Percentiles rank a stretch among this genome's conserved stretches.
Conservation (phyloP, 768 basidiomycete genomes). For the Phanerochaete carnosa region DNA sequence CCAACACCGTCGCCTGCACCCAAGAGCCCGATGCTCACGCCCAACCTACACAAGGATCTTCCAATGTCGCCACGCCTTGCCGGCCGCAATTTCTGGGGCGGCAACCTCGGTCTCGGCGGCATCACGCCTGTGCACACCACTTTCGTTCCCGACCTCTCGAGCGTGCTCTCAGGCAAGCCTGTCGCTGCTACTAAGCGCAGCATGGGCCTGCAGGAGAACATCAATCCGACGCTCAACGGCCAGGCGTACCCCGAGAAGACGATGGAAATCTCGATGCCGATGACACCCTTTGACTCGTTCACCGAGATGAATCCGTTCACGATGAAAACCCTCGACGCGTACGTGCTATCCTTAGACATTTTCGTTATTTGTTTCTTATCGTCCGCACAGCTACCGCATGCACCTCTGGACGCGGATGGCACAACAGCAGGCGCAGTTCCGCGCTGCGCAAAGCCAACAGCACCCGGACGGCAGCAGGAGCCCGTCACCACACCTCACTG, state of each 20-base stretch:
- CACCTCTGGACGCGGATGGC: conserved; percentile 93
- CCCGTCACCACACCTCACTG: conserved; percentile 15
- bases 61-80: conserved; percentile 57
- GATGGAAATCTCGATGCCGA: conserved; percentile 21
- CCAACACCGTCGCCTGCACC: conserved; percentile 9
- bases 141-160: conserved; percentile 63
- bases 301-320: conserved; percentile 81
- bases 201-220: conserved; percentile 62
- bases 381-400: conserved; percentile 66
- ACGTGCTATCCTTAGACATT: conserved; percentile 29
- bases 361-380: conserved; percentile 11
- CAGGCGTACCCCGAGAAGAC: conserved; percentile 22
- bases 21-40: conserved; percentile 41
- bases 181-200: conserved; percentile 17
- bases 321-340: conserved; percentile 82
- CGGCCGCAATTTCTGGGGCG: conserved; percentile 78
- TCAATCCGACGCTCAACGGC: conserved; percentile 69
- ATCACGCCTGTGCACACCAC: conserved; percentile 84
- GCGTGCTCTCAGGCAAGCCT: conserved; percentile 27
- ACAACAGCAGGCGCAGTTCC: conserved; percentile 51
- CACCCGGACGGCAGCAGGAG: conserved; percentile 9
- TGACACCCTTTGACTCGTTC: conserved; percentile 69
- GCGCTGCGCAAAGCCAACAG: conserved; percentile 13
- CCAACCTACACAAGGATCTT: conserved; percentile 78
- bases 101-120: conserved; percentile 48